phyloP scores from a whole-genome alignment of 495 filamentous ascomycete species.

The Trichoderma virens region DNA sequence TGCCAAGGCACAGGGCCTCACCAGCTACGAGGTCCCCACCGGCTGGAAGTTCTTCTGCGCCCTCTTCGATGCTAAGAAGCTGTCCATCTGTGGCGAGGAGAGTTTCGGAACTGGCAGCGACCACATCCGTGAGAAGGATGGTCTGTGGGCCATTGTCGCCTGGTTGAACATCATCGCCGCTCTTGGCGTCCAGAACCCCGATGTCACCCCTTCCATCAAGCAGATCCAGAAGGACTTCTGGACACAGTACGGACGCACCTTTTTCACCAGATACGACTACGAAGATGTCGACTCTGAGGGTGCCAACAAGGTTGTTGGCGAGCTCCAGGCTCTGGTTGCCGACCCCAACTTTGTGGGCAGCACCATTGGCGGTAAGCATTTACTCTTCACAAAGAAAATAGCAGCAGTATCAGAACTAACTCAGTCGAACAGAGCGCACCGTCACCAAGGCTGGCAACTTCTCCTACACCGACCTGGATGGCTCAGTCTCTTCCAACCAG shows the following conservation, averaged over 20 bases:
- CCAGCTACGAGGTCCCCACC: constrained; percentile 94
- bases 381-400: neutral
- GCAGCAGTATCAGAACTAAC: neutral
- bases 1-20: constrained; percentile 82
- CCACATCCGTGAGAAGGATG: constrained; percentile 98
- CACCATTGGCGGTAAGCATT: constrained; percentile 54
- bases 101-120: constrained; percentile 98
- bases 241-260: constrained; percentile 91
- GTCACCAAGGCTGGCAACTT: constrained; percentile 90
- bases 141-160: constrained; percentile 91
- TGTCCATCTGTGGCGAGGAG: constrained; percentile 98
- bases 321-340: constrained; percentile 62
- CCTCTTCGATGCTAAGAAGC: constrained; percentile 91
- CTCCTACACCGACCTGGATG: constrained; percentile 93
- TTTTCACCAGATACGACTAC: constrained; percentile 99
- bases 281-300: constrained; percentile 87
- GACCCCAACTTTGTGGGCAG: constrained; percentile 70
- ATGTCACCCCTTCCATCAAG: constrained; percentile 74
- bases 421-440: constrained; percentile 50
- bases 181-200: constrained; percentile 71
- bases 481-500: constrained; percentile 91
- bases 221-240: constrained; percentile 97
- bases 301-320: constrained; percentile 78
- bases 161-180: constrained; percentile 99
- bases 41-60: constrained; percentile 99